Evolutionary conservation across 2,329 filamentous ascomycete genomes (phyloP), one percentile per base, ranked within the genome.

Genomic region (Cladophialophora yegresii): DNA sequence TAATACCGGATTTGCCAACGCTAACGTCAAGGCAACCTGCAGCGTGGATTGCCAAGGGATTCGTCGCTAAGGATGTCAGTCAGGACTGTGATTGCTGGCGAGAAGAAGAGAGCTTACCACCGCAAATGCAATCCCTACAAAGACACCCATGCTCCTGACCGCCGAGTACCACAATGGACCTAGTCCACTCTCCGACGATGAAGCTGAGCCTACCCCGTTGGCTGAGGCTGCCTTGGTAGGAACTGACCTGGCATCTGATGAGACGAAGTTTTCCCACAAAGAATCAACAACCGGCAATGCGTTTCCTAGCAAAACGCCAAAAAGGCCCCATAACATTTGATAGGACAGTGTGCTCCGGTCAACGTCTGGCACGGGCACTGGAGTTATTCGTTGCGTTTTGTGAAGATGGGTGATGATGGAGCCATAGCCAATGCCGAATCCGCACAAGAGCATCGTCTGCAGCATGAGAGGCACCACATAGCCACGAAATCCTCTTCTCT

Each of bases 41-140:
- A 96, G 86, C 1, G 92, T 95, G 8, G 93, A 97, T 72, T 93
- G 85, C 95, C 95, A 99, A 0, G 92, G 90, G 9, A 97, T 85
- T 76, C 90, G 91, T 69, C 95, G 89, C 91, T 96, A 71, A 54
- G 26, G 20, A 54, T 54, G 53, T 55, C 13, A 49, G 45, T 63
- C n/a, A 65, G 47, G n/a, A 23, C 20, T 47, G 60, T 61, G 63
- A 67, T 30, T 69, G 65, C 65, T 63, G 58, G 43, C 23, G 5
- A 47, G 63, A 26, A 50, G 26, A 10, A 51, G 36, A 32, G 45
- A 4, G 58, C 89, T 81, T 80, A 96, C 92, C 81, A 99, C 96
- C 32, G 88, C 88, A 77, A 89, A 91, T 4, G 88, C 87, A 75
- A 91, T 88, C 20, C 89, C 88, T 7, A 90, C 82, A 77, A 91